Evolutionary conservation across 2,329 filamentous ascomycete species (phyloP).

Genomic region (Fusarium nurragi): DNA sequence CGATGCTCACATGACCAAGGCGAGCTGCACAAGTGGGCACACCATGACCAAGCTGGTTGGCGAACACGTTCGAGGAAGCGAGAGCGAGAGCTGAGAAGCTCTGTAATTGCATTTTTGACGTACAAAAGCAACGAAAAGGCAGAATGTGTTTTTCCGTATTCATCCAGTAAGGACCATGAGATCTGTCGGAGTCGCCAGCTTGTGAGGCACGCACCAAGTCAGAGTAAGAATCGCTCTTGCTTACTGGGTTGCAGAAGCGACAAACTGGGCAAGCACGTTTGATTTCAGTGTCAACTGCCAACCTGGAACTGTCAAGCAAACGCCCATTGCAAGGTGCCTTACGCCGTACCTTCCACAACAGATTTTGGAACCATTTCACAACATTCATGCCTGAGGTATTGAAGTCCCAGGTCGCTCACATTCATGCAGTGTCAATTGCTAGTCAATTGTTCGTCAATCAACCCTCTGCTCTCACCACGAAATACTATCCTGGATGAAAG

Average conservation of each 20-base stretch:
- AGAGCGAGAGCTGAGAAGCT: neutral
- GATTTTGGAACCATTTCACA: neutral
- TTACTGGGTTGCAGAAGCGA: neutral
- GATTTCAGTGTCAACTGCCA: conserved; percentile 21
- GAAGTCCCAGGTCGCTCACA: neutral
- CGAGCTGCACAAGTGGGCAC: conserved; percentile 15
- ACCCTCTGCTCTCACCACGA: too few species aligned
- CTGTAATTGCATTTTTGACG: neutral
- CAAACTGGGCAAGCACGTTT: conserved; percentile 19
- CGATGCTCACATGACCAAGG: conserved; percentile 39
- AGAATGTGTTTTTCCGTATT: neutral
- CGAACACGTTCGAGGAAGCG: neutral
- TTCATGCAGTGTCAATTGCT: neutral
- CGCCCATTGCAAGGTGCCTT: conserved; percentile 4
- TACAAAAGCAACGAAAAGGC: neutral
- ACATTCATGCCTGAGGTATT: neutral
- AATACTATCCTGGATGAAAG: neutral
- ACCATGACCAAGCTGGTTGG: neutral
- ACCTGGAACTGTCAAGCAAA: neutral
- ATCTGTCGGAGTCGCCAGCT: neutral
- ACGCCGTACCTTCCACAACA: conserved; percentile 8
- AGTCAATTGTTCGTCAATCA: neutral
- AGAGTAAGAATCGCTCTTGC: neutral
- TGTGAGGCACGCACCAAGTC: neutral
- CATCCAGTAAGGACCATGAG: neutral